Evolutionary conservation across 441 rosid genomes (phyloP).

Genomic region (Manihot esculenta): DNA sequence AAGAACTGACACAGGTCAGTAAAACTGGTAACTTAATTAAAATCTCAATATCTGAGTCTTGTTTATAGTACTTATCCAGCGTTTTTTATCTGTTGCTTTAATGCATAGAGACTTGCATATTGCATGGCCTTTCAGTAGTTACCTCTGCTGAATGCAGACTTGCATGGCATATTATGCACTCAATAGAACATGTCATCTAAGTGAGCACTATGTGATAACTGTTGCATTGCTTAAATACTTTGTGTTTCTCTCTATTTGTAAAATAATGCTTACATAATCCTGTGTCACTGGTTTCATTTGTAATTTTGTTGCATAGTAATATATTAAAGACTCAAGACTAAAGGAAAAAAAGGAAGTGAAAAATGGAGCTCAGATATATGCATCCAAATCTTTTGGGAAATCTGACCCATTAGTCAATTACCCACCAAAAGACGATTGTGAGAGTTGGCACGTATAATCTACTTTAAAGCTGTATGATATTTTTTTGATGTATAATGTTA

Average conservation of each 20-base stretch:
- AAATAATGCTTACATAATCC: too few species aligned
- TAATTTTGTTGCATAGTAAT: too few species aligned
- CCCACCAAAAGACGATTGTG: not conserved
- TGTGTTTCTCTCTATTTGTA: too few species aligned
- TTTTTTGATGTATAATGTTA: not conserved
- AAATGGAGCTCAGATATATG: too few species aligned
- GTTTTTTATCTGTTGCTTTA: not conserved
- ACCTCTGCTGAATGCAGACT: not conserved
- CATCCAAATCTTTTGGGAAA: too few species aligned
- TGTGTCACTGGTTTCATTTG: not conserved
- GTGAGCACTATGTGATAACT: not conserved
- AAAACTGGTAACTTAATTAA: not conserved
- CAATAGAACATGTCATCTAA: not conserved
- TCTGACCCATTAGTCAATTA: not conserved
- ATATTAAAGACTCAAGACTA: not conserved
- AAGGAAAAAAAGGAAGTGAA: not conserved
- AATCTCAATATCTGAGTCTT: not conserved
- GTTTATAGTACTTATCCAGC: not conserved
- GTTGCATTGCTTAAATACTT: not conserved
- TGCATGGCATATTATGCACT: not conserved
- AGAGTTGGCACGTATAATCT: not conserved
- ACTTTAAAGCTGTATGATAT: too few species aligned
- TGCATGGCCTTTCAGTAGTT: too few species aligned
- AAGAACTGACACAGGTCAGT: slow-evolving; percentile 70
- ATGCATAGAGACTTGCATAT: too few species aligned